phyloP scores from a whole-genome alignment of 331 rosid genomes.

The Quercus lobata region DNA sequence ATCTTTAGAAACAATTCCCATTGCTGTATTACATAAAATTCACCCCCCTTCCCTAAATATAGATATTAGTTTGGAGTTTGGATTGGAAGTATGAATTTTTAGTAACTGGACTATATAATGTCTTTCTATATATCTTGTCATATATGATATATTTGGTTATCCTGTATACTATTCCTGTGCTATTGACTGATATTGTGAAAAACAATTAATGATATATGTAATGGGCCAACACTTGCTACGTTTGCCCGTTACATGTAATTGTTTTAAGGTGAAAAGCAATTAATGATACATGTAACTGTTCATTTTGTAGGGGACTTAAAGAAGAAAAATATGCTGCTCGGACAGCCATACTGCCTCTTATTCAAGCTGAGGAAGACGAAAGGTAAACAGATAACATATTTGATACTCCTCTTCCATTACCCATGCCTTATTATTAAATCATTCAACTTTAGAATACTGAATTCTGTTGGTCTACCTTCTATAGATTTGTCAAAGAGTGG shows the following conservation, averaged over 20 bases:
- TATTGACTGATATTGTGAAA: neutral
- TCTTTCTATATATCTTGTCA: neutral
- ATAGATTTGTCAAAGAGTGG: conserved; percentile 94
- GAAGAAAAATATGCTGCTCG: conserved; percentile 96
- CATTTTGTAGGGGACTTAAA: conserved; percentile 64
- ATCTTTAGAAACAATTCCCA: neutral
- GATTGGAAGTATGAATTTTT: neutral
- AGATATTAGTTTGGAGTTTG: neutral
- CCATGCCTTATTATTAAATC: neutral
- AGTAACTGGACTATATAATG: neutral
- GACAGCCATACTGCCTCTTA: conserved; percentile 80
- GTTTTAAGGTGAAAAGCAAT: neutral
- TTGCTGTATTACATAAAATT: neutral
- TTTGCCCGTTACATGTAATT: neutral
- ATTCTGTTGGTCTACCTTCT: conserved; percentile 1
- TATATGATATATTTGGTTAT: neutral
- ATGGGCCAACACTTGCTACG: neutral
- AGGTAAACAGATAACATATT: conserved; percentile 43
- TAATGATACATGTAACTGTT: neutral
- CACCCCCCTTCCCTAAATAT: neutral
- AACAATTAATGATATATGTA: neutral
- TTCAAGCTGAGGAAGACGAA: conserved; percentile 99
- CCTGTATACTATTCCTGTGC: neutral
- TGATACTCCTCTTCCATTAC: neutral
- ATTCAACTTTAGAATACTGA: neutral